These are phyloP conservation scores for Monascus ruber DNA, from an alignment of 2,329 filamentous ascomycete species.

Conservation along the genomic window DNA sequence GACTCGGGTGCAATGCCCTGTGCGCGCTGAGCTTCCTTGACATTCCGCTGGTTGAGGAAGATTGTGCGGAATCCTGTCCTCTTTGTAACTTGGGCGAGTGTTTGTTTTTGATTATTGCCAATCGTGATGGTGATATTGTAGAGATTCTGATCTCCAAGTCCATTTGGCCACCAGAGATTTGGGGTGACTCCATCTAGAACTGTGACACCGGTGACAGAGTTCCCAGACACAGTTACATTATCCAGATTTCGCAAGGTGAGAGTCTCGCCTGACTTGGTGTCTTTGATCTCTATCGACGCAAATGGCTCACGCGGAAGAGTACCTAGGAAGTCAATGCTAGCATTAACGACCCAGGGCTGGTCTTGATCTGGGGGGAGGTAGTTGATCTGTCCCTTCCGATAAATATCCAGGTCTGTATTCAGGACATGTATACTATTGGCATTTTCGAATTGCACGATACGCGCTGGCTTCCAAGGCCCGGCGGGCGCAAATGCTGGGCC, in stretches of 20 bases:
- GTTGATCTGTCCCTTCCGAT: constrained; percentile 47
- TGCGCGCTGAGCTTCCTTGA: constrained; percentile 43
- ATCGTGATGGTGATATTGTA: constrained; percentile 45
- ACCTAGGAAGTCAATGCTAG: constrained; percentile 48
- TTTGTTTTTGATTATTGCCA: constrained; percentile 23
- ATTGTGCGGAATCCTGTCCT: constrained; percentile 52
- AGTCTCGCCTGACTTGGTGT: constrained; percentile 27
- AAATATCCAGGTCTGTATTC: constrained; percentile 48
- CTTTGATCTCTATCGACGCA: constrained; percentile 38
- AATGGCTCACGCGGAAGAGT: constrained; percentile 31
- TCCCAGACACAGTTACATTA: constrained; percentile 30
- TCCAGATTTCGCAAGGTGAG: constrained; percentile 28
- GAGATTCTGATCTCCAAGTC: constrained; percentile 45
- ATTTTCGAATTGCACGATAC: constrained; percentile 40
- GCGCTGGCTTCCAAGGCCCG: constrained; percentile 52
- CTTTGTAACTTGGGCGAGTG: constrained; percentile 39
- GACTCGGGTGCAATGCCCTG: constrained; percentile 46
- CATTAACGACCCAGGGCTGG: constrained; percentile 50
- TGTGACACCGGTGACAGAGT: constrained; percentile 40
- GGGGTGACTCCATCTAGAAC: constrained; percentile 34
- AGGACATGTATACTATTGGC: constrained; percentile 35
- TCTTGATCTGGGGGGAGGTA: constrained; percentile 46
- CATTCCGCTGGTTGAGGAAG: constrained; percentile 44
- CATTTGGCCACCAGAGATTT: constrained; percentile 51
- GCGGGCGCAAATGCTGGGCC: constrained; percentile 50